phyloP scores from a whole-genome alignment of 306 rosid genomes.

The Abrus pulchellus region DNA sequence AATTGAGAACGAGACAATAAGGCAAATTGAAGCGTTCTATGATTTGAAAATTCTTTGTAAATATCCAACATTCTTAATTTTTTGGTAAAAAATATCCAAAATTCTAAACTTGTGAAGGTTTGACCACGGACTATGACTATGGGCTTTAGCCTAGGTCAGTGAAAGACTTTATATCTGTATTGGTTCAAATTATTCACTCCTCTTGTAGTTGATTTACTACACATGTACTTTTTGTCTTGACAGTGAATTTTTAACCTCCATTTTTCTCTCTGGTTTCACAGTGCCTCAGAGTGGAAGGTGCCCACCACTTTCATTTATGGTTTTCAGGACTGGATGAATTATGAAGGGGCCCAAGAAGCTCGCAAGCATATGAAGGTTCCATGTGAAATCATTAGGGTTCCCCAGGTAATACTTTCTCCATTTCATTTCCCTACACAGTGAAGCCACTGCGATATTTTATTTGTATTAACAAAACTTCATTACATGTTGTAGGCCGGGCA shows the following conservation, averaged over 20 bases:
- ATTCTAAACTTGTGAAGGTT: neutral
- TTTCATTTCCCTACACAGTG: constrained; percentile 16
- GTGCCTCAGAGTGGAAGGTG: constrained; percentile 94
- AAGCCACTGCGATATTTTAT: constrained; percentile 2
- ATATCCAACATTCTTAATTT: neutral
- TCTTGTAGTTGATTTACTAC: neutral
- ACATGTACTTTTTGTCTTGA: neutral
- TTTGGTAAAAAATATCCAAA: neutral
- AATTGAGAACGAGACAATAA: neutral
- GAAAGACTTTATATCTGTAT: constrained; percentile 12
- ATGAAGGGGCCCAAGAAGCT: constrained; percentile 93
- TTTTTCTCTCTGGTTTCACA: constrained; percentile 48
- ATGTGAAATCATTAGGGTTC: constrained; percentile 92
- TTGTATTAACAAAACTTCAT: constrained; percentile 20
- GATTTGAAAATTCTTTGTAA: constrained; percentile 19
- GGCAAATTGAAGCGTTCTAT: constrained; percentile 14
- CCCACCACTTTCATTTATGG: constrained; percentile 97
- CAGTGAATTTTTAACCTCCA: constrained; percentile 19
- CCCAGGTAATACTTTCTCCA: constrained; percentile 67
- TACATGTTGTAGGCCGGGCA: constrained; percentile 80
- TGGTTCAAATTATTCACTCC: constrained; percentile 13
- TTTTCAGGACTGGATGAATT: constrained; percentile 87
- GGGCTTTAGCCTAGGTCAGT: constrained; percentile 4
- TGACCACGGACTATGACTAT: neutral
- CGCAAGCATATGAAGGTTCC: constrained; percentile 89